A percentile compares a stretch with the other conserved stretches of the same genome.
These are phyloP conservation scores for Leccinum rimulosum DNA, from an alignment of 768 basidiomycete species.

Conservation along the genomic window DNA sequence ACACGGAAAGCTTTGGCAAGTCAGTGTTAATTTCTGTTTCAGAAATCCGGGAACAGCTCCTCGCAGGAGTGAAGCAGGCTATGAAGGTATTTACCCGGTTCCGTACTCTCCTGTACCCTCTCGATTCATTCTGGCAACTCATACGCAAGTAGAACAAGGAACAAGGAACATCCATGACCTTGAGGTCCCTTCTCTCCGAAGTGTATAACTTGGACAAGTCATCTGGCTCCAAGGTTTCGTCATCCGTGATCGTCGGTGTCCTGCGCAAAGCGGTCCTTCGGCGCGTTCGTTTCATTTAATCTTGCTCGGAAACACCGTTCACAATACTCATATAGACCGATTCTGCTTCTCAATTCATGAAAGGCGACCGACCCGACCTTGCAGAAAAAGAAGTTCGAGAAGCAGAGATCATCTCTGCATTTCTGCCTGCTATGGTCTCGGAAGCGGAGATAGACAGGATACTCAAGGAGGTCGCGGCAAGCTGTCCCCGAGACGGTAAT, in stretches of 20 bases:
- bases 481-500: constrained; percentile 17
- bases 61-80: constrained; percentile 55
- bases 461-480: constrained; percentile 42
- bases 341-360: constrained; percentile 52
- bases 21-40: constrained; percentile 1
- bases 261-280: constrained; percentile 56
- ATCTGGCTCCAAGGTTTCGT: constrained; percentile 40
- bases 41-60: constrained; percentile 56
- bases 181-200: constrained; percentile 69
- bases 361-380: constrained; percentile 62
- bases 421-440: constrained; percentile 61
- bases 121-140: neutral
- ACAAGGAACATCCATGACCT: constrained; percentile 50
- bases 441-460: constrained; percentile 51
- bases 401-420: constrained; percentile 49
- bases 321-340: constrained; percentile 44
- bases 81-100: constrained; percentile 58
- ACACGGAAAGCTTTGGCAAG: neutral
- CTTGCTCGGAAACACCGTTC: constrained; percentile 3
- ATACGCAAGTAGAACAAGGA: constrained; percentile 48
- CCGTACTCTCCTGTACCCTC: neutral
- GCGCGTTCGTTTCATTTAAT: constrained; percentile 45
- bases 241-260: constrained; percentile 49
- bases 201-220: constrained; percentile 66
- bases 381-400: constrained; percentile 61